These are phyloP conservation scores for Schoenoplectus triqueter DNA, from an alignment of 202 grass and related monocot species.

Conservation along the genomic window DNA sequence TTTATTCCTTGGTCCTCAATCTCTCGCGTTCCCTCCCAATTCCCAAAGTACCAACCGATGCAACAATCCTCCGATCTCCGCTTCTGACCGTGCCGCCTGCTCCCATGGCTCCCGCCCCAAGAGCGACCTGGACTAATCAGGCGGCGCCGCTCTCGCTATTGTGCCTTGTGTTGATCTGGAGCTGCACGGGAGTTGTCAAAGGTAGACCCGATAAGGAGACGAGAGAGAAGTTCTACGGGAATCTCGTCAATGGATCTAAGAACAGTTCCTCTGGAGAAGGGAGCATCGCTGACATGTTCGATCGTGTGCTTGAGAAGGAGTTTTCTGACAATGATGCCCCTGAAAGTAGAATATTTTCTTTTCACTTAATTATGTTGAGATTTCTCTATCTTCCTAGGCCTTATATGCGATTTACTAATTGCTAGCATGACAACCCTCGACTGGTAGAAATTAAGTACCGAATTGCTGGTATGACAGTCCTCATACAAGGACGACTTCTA, in stretches of 20 bases:
- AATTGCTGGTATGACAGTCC: too few species aligned
- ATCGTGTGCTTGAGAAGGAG: constrained; percentile 96
- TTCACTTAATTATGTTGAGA: neutral
- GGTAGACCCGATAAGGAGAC: constrained; percentile 85
- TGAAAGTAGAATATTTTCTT: constrained; percentile 52
- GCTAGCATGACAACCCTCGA: too few species aligned
- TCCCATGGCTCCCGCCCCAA: constrained; percentile 55
- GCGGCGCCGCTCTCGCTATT: constrained; percentile 36
- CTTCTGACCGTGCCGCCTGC: constrained; percentile 24
- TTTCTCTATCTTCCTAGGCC: neutral
- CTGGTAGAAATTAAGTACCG: too few species aligned
- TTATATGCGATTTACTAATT: neutral
- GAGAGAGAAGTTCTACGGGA: constrained; percentile 92
- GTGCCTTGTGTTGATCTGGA: constrained; percentile 11
- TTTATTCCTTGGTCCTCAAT: neutral
- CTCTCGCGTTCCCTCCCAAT: neutral
- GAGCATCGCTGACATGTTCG: constrained; percentile 97
- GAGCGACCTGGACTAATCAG: constrained; percentile 20
- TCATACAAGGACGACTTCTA: too few species aligned
- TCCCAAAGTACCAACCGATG: neutral
- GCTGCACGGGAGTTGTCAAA: constrained; percentile 19
- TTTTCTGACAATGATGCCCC: constrained; percentile 84
- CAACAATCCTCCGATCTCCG: constrained; percentile 14
- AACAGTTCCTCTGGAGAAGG: constrained; percentile 61
- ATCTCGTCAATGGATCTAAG: constrained; percentile 58